phyloP scores from a whole-genome alignment of 2,329 filamentous ascomycete species.

The Stagonosporopsis cucurbitacearum region DNA sequence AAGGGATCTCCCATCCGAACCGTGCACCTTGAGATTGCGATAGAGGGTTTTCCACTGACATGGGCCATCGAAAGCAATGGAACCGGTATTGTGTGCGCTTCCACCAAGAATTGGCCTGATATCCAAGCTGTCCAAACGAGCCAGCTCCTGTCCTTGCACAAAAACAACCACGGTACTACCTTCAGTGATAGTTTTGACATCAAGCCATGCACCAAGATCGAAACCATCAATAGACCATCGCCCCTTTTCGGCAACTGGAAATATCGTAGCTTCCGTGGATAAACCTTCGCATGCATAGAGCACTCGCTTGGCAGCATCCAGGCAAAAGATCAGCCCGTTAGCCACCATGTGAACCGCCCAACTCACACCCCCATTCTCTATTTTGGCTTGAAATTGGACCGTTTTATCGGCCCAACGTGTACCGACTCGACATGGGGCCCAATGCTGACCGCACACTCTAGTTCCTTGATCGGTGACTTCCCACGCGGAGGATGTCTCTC shows the following conservation, averaged over 20 bases:
- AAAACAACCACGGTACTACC: conserved; percentile 1
- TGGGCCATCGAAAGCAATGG: conserved; percentile 19
- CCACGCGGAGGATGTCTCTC: conserved; percentile 18
- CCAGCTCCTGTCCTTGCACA: conserved; percentile 4
- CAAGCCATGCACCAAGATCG: conserved; percentile 1
- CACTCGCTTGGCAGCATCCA: conserved; percentile 3
- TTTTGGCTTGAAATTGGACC: conserved; percentile 10
- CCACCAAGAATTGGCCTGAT: conserved; percentile 14
- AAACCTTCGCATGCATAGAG: conserved; percentile 16
- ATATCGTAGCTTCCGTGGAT: conserved; percentile 12
- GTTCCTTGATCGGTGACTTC: conserved; percentile 11
- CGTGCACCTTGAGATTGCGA: conserved; percentile 8
- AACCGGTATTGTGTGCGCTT: conserved; percentile 14
- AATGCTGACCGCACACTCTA: conserved; percentile 15
- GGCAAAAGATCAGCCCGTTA: conserved; percentile 19
- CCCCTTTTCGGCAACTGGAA: conserved; percentile 12
- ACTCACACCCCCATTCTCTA: conserved; percentile 11
- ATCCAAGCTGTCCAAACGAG: not conserved
- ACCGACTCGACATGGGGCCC: conserved; percentile 16
- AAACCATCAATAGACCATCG: conserved; percentile 7
- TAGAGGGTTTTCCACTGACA: conserved; percentile 9
- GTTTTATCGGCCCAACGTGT: conserved; percentile 15
- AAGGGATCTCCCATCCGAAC: not conserved
- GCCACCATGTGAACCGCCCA: conserved; percentile 22
- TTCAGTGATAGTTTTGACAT: conserved; percentile 4